These are phyloP conservation scores for Penicillium antarcticum DNA, from an alignment of 495 filamentous ascomycete species.

Conservation along the genomic window DNA sequence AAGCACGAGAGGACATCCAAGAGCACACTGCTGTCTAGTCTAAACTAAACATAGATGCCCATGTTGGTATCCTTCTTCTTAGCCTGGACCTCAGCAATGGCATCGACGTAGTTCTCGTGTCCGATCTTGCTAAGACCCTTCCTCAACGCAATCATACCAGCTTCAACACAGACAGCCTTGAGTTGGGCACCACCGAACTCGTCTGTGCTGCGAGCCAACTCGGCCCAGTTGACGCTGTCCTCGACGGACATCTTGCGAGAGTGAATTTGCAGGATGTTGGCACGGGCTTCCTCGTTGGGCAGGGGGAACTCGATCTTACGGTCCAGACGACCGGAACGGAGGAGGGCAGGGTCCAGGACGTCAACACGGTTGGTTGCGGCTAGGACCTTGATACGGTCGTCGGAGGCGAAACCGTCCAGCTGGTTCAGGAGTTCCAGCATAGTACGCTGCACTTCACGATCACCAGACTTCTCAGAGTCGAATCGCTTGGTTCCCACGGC, in stretches of 20 bases:
- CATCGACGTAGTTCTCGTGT: constrained; percentile 99
- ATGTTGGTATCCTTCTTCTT: constrained; percentile 91
- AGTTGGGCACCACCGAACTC: constrained; percentile 97
- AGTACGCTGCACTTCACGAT: constrained; percentile 96
- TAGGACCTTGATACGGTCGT: constrained; percentile 97
- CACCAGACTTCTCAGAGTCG: constrained; percentile 97
- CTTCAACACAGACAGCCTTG: constrained; percentile 98
- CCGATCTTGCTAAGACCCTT: constrained; percentile 90
- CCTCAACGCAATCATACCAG: constrained; percentile 96
- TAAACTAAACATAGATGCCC: constrained; percentile 49
- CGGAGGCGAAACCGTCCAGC: constrained; percentile 97
- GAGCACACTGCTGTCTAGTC: not conserved
- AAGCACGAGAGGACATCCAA: not conserved
- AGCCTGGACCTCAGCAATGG: constrained; percentile 92
- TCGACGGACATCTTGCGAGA: constrained; percentile 98
- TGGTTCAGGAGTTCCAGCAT: constrained; percentile 99
- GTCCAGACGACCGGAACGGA: constrained; percentile 92
- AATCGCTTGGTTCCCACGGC: constrained; percentile 98
- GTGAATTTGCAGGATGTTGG: constrained; percentile 96
- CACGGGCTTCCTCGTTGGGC: constrained; percentile 97
- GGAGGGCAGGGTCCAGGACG: constrained; percentile 90
- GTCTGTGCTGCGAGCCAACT: constrained; percentile 95
- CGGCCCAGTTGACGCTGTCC: constrained; percentile 89
- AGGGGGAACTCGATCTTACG: constrained; percentile 99
- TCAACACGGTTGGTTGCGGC: constrained; percentile 98